A percentile compares a stretch with the other conserved stretches of the same genome.
These are phyloP conservation scores for Grosmannia clavigera DNA, from an alignment of 2,329 filamentous ascomycete genomes.

Conservation along the genomic window DNA sequence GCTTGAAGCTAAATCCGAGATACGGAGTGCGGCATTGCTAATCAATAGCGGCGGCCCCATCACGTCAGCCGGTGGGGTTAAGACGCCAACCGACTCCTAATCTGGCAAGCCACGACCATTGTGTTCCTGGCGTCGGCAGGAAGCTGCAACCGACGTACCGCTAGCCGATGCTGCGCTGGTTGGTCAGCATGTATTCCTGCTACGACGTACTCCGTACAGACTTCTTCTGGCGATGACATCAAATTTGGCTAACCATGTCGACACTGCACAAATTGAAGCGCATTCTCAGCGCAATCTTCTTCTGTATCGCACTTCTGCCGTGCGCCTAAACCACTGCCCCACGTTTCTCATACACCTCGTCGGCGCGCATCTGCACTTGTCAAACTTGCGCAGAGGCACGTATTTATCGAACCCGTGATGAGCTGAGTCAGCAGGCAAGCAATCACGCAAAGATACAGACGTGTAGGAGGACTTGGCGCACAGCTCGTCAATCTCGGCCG, in stretches of 20 bases:
- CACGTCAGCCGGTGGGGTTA: background rate
- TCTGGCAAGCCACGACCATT: background rate
- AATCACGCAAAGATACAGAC: background rate
- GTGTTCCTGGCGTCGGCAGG: background rate
- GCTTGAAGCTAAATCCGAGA: background rate
- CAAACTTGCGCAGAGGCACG: slow-evolving; percentile 7
- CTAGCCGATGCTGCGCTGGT: background rate
- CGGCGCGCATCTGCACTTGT: slow-evolving; percentile 2
- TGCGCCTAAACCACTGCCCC: background rate
- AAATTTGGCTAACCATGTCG: background rate
- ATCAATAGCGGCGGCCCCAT: background rate
- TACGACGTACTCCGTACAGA: background rate
- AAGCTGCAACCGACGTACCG: background rate
- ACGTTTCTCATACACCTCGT: slow-evolving; percentile 1
- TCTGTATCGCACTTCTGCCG: no score
- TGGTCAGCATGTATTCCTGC: background rate
- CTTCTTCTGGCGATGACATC: background rate
- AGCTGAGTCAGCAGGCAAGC: background rate
- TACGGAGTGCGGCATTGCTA: background rate
- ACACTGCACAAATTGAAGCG: background rate
- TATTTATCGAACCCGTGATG: no score
- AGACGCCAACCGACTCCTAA: background rate
- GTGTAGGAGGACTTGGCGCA: background rate
- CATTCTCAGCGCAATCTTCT: background rate
- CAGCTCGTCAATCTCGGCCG: no score